Evolutionary conservation across 805 yeast species (phyloP).

Genomic region (Kazachstania psychrophila): DNA sequence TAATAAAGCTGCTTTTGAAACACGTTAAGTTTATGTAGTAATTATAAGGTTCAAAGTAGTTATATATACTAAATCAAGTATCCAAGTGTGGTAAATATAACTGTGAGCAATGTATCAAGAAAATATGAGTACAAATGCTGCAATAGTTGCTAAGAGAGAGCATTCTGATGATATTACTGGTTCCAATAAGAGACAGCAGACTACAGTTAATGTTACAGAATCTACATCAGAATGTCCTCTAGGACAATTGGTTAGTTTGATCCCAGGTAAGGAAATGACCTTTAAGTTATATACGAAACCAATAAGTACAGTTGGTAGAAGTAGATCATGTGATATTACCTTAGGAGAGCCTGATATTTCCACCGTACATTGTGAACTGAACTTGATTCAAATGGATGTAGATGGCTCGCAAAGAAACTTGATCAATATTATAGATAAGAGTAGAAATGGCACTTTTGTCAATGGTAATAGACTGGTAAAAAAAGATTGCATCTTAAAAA

Average conservation of each 20-base stretch:
- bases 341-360: conserved; percentile 54
- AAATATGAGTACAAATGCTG: not conserved
- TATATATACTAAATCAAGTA: too few relatives aligned
- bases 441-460: conserved; percentile 57
- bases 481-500: conserved; percentile 40
- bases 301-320: conserved; percentile 41
- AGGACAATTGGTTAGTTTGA: conserved; percentile 23
- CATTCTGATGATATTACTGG: conserved; percentile 9
- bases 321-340: conserved; percentile 49
- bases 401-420: conserved; percentile 30
- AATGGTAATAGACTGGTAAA: conserved; percentile 47
- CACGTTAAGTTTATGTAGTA: too few relatives aligned
- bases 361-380: conserved; percentile 51
- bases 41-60: too few relatives aligned
- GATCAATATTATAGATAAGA: conserved; percentile 44
- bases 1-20: too few relatives aligned
- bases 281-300: conserved; percentile 28
- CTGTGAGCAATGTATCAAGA: too few relatives aligned
- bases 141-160: conserved; percentile 9
- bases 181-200: conserved; percentile 15
- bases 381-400: conserved; percentile 33
- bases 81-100: too few relatives aligned
- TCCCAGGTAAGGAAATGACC: conserved; percentile 29
- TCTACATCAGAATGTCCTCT: not conserved
- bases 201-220: not conserved